Percentiles rank a stretch among this genome's conserved stretches.
These are phyloP conservation scores for Leccinum longicurvipes DNA, from an alignment of 768 basidiomycete genomes.

Conservation along the genomic window DNA sequence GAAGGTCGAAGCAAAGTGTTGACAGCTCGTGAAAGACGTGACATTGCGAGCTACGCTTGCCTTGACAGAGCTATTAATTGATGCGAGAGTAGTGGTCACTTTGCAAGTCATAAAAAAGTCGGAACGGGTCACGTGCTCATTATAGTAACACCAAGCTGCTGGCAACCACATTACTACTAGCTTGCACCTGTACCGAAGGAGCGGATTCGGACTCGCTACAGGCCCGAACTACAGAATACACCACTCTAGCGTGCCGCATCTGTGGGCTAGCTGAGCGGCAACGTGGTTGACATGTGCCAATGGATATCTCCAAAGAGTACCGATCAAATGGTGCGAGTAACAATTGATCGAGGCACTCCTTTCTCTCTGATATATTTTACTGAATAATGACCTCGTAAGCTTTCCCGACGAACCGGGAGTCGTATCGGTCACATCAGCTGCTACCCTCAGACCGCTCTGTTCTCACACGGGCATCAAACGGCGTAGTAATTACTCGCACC, in stretches of 20 bases:
- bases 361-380: not conserved
- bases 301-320: conserved; percentile 14
- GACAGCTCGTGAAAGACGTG: conserved; percentile 18
- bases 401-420: too few species aligned
- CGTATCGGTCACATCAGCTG: too few species aligned
- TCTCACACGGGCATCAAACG: not conserved
- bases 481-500: not conserved
- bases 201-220: not conserved
- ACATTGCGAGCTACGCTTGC: conserved; percentile 12
- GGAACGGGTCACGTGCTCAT: conserved; percentile 24
- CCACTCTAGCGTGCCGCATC: too few species aligned
- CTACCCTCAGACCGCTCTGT: too few species aligned
- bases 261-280: too few species aligned
- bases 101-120: not conserved
- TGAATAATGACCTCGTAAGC: not conserved
- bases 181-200: not conserved
- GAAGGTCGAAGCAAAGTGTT: conserved; percentile 10
- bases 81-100: not conserved
- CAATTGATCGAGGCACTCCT: not conserved
- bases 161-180: too few species aligned
- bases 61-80: too few species aligned
- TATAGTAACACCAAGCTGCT: too few species aligned
- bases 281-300: conserved; percentile 17
- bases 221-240: too few species aligned
- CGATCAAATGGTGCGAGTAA: not conserved